Conservation (phyloP, 2,329 filamentous ascomycete genomes). For the Talaromyces sp. region DNA sequence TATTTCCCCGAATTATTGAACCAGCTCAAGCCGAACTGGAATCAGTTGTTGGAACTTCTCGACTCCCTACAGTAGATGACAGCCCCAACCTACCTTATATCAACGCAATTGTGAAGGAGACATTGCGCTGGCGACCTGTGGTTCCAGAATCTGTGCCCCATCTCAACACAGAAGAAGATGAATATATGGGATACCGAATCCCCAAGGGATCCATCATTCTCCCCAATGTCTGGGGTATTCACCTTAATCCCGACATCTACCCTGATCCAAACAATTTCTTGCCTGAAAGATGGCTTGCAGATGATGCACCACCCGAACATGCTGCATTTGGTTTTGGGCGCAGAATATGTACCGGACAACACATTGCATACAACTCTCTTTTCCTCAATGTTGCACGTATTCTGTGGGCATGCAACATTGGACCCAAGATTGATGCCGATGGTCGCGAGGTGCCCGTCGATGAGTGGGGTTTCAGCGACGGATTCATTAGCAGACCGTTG, state of each 20-base stretch:
- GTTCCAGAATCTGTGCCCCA: constrained; percentile 26
- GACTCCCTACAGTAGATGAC: constrained; percentile 10
- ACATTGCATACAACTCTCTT: constrained; percentile 2
- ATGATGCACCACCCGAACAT: not conserved
- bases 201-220: constrained; percentile 28
- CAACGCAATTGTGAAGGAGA: constrained; percentile 36
- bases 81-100: constrained; percentile 9
- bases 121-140: constrained; percentile 28
- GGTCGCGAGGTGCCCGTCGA: not conserved
- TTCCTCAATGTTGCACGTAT: not conserved
- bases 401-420: not conserved
- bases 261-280: not conserved
- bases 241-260: not conserved
- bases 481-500: not conserved
- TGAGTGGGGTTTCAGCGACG: not conserved
- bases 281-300: constrained; percentile 9
- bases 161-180: constrained; percentile 22
- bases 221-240: not conserved
- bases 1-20: not conserved
- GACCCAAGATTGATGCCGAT: not conserved
- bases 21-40: constrained; percentile 9
- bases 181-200: constrained; percentile 23
- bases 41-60: not conserved
- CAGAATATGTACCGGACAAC: not conserved
- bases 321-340: constrained; percentile 5